A percentile compares a stretch with the other conserved stretches of the same genome.
These are phyloP conservation scores for Auriscalpium orientale DNA, from an alignment of 768 basidiomycete species.

Conservation along the genomic window DNA sequence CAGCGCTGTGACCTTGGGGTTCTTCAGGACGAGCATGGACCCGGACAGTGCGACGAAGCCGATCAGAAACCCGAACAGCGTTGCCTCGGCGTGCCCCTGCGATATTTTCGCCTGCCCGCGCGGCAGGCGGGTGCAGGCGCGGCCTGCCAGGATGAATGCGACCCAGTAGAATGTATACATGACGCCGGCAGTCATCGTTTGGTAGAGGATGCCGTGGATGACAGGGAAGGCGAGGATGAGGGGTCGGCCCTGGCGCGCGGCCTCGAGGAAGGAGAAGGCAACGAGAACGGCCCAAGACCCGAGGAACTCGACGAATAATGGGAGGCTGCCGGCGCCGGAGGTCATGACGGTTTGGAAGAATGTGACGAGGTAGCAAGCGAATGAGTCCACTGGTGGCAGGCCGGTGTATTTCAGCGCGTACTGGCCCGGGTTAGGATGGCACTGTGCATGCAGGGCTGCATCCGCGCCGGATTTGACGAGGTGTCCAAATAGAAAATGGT, in stretches of 20 bases:
- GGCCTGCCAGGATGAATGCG: slow-evolving; percentile 7
- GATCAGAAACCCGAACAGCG: slow-evolving; percentile 8
- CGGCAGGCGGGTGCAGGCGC: neutral
- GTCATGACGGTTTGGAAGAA: slow-evolving; percentile 9
- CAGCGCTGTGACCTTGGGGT: slow-evolving; percentile 9
- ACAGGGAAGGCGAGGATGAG: slow-evolving; percentile 2
- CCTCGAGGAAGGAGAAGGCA: slow-evolving; percentile 11
- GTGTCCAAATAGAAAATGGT: slow-evolving; percentile 8
- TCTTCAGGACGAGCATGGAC: slow-evolving; percentile 5
- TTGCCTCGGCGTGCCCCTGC: slow-evolving; percentile 11
- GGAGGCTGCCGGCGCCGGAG: neutral
- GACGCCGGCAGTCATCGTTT: slow-evolving; percentile 5
- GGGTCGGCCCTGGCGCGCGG: slow-evolving; percentile 5
- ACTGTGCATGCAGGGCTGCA: neutral
- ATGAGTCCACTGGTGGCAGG: neutral
- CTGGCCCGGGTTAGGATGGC: slow-evolving; percentile 8
- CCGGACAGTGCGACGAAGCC: slow-evolving; percentile 6
- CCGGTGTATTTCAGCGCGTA: slow-evolving; percentile 9
- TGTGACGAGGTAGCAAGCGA: slow-evolving; percentile 9
- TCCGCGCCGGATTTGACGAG: slow-evolving; percentile 7
- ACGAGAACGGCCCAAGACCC: slow-evolving; percentile 2
- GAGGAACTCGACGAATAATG: slow-evolving; percentile 3
- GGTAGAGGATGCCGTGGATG: slow-evolving; percentile 4
- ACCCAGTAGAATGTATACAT: slow-evolving; percentile 10
- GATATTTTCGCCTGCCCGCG: slow-evolving; percentile 1